Conservation (phyloP, 371 early-diverging fungal species). For the Actinomortierella ambigua region DNA sequence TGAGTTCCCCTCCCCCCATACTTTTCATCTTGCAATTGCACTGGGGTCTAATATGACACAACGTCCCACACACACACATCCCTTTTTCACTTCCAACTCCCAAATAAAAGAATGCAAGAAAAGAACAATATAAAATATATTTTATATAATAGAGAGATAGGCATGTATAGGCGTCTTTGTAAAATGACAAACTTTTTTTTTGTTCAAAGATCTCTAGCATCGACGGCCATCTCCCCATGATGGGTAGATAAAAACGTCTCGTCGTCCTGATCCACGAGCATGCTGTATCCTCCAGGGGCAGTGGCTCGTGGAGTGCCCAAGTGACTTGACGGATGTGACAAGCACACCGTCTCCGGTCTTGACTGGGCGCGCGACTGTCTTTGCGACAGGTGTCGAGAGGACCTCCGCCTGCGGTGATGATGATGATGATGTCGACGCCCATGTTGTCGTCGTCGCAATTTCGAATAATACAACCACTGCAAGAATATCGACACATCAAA, state of each 20-base stretch:
- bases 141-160: too few species aligned
- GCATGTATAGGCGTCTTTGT: too few species aligned
- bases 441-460: constrained; percentile 2
- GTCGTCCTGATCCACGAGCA: constrained; percentile 31
- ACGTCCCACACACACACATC: too few species aligned
- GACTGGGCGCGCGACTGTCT: constrained; percentile 12
- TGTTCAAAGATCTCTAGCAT: too few species aligned
- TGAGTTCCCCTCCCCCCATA: too few species aligned
- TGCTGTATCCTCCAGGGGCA: constrained; percentile 23
- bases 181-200: too few species aligned
- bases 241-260: not conserved
- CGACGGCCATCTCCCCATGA: too few species aligned
- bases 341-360: constrained; percentile 30
- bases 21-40: too few species aligned
- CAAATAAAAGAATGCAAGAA: too few species aligned
- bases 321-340: constrained; percentile 33
- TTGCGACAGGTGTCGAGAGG: constrained; percentile 4
- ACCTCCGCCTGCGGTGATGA: constrained; percentile 9
- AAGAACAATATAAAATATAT: too few species aligned
- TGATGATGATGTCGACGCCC: constrained; percentile 24
- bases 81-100: too few species aligned
- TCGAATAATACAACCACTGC: constrained; percentile 55
- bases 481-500: constrained; percentile 69
- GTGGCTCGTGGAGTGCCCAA: not conserved
- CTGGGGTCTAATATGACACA: too few species aligned